phyloP scores from a whole-genome alignment of 805 yeast genomes.

The Sporopachydermia quercuum region DNA sequence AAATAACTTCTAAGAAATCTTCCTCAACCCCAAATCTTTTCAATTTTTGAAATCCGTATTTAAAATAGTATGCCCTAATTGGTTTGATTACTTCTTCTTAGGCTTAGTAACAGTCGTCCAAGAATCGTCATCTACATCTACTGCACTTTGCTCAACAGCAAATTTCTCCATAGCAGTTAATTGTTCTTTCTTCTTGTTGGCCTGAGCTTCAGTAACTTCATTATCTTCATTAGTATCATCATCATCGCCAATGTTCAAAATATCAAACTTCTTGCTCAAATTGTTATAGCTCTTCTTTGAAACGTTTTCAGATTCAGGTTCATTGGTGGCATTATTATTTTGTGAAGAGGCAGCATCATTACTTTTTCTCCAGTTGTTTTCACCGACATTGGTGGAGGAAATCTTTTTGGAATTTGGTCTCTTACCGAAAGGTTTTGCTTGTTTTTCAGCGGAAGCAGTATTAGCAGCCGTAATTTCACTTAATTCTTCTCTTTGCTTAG shows the following conservation, averaged over 20 bases:
- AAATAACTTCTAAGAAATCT: too few relatives aligned
- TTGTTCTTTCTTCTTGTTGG: not conserved
- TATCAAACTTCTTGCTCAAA: not conserved
- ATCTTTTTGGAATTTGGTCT: not conserved
- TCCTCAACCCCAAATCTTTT: not conserved
- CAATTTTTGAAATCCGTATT: not conserved
- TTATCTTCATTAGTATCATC: not conserved
- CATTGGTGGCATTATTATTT: not conserved
- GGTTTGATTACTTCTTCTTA: not conserved
- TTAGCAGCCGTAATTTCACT: not conserved
- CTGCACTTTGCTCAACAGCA: not conserved
- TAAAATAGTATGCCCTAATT: not conserved
- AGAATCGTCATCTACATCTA: not conserved
- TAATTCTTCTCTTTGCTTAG: not conserved
- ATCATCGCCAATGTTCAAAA: not conserved
- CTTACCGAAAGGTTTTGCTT: too few relatives aligned
- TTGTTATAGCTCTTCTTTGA: not conserved
- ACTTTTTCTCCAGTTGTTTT: not conserved
- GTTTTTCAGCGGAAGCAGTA: not conserved
- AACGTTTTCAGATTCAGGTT: not conserved
- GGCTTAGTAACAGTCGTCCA: slow-evolving; percentile 1
- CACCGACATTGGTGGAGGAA: not conserved
- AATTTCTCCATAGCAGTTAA: not conserved
- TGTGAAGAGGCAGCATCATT: not conserved
- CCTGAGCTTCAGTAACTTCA: not conserved